These are phyloP conservation scores for Neoboletus brunneissimus DNA, from an alignment of 768 basidiomycete species.

Conservation along the genomic window DNA sequence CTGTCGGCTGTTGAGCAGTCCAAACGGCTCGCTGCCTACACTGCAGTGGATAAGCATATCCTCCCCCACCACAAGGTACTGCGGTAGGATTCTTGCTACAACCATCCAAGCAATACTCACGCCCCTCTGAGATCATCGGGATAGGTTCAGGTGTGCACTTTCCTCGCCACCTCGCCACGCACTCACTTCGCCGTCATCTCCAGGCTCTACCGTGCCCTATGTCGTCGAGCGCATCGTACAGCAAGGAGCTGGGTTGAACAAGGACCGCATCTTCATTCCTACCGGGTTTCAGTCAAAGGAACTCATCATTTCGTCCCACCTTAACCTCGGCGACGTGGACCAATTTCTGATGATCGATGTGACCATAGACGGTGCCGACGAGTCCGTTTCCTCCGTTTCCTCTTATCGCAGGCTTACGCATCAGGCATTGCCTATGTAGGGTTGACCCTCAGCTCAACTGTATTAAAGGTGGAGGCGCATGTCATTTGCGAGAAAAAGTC, in stretches of 20 bases:
- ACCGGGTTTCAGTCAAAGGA: conserved; percentile 97
- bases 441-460: conserved; percentile 85
- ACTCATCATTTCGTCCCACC: conserved; percentile 77
- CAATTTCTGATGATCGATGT: conserved; percentile 89
- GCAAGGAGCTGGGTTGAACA: conserved; percentile 76
- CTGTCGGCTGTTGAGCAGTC: conserved; percentile 61
- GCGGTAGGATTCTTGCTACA: neutral
- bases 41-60: conserved; percentile 90
- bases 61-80: conserved; percentile 76
- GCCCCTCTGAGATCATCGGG: conserved; percentile 62
- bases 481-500: conserved; percentile 95
- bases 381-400: conserved; percentile 49
- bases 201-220: conserved; percentile 92
- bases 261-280: conserved; percentile 82
- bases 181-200: neutral
- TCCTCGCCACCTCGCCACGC: neutral
- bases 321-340: conserved; percentile 84
- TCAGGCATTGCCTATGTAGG: conserved; percentile 38
- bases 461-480: conserved; percentile 97
- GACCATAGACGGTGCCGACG: conserved; percentile 97
- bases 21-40: conserved; percentile 89
- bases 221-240: conserved; percentile 92
- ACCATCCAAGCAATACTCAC: conserved; percentile 3
- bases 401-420: neutral
- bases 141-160: conserved; percentile 70